Percentiles rank a stretch among this genome's conserved stretches.
These are phyloP conservation scores for Naganishia onofrii DNA, from an alignment of 768 basidiomycete genomes.

Conservation along the genomic window DNA sequence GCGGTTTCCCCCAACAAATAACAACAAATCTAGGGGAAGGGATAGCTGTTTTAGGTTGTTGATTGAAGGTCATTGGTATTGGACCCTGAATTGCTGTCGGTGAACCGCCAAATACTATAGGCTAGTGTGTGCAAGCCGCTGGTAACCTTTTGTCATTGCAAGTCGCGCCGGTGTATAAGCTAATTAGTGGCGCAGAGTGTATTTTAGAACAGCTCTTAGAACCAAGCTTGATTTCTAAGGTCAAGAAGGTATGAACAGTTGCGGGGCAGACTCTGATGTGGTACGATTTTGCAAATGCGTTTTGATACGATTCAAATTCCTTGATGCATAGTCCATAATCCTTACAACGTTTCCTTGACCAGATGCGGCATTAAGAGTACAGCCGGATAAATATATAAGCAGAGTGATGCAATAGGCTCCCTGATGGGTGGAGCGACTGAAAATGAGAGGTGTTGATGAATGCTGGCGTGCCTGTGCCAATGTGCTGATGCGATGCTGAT, in stretches of 20 bases:
- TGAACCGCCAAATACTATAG: too few species aligned
- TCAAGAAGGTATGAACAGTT: background rate
- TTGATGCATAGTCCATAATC: conserved; percentile 3
- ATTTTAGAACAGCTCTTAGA: too few species aligned
- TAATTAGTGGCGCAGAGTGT: too few species aligned
- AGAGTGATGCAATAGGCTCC: background rate
- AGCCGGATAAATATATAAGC: background rate
- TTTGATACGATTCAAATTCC: background rate
- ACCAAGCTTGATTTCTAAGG: background rate
- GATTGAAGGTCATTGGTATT: too few species aligned
- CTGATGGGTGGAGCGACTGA: background rate
- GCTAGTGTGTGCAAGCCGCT: too few species aligned
- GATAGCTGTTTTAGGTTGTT: too few species aligned
- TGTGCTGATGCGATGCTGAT: conserved; percentile 6
- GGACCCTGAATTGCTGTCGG: too few species aligned
- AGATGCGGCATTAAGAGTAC: background rate
- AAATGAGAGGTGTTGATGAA: background rate
- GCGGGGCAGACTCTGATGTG: too few species aligned
- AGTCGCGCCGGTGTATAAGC: too few species aligned
- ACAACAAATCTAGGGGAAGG: too few species aligned
- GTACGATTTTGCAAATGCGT: background rate
- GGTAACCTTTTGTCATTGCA: too few species aligned
- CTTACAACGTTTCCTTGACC: background rate
- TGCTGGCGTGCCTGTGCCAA: background rate
- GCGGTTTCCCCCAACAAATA: too few species aligned